phyloP scores from a whole-genome alignment of 768 basidiomycete species.

The Leucocoprinus sp. region DNA sequence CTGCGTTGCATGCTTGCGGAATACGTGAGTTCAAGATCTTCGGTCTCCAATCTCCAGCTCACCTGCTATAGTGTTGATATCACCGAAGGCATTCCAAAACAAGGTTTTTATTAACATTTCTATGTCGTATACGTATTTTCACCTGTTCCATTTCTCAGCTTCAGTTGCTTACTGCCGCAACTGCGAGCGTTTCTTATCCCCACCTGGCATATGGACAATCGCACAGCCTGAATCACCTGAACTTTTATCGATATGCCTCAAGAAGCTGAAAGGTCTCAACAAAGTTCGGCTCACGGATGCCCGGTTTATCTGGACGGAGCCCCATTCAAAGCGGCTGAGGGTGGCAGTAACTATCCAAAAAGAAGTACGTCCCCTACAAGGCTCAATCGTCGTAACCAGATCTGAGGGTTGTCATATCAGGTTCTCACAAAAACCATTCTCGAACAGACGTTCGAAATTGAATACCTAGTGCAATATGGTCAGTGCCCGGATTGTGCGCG shows the following conservation, averaged over 20 bases:
- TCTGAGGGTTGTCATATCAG: slow-evolving; percentile 20
- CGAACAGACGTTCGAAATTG: slow-evolving; percentile 96
- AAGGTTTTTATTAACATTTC: slow-evolving; percentile 41
- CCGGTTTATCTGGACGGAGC: slow-evolving; percentile 99
- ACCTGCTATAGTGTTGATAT: slow-evolving; percentile 69
- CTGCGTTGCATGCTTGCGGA: slow-evolving; percentile 82
- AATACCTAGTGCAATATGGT: slow-evolving; percentile 88
- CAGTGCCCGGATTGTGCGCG: slow-evolving; percentile 94
- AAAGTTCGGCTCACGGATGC: slow-evolving; percentile 98
- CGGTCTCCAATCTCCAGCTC: neutral
- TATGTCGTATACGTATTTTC: neutral
- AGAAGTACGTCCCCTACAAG: slow-evolving; percentile 52
- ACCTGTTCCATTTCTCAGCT: slow-evolving; percentile 32
- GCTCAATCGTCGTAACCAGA: neutral
- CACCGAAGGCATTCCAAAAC: slow-evolving; percentile 96
- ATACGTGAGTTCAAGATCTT: slow-evolving; percentile 47
- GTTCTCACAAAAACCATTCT: slow-evolving; percentile 92
- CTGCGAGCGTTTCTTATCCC: slow-evolving; percentile 92
- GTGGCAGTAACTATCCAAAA: slow-evolving; percentile 97
- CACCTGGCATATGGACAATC: slow-evolving; percentile 79
- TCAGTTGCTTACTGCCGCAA: slow-evolving; percentile 91
- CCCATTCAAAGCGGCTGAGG: slow-evolving; percentile 87
- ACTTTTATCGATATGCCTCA: slow-evolving; percentile 87
- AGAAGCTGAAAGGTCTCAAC: slow-evolving; percentile 88
- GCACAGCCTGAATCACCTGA: slow-evolving; percentile 89